Percentiles rank a stretch among this genome's conserved stretches.
These are phyloP conservation scores for Trametes pubescens DNA, from an alignment of 1,284 basidiomycete species.

Conservation along the genomic window DNA sequence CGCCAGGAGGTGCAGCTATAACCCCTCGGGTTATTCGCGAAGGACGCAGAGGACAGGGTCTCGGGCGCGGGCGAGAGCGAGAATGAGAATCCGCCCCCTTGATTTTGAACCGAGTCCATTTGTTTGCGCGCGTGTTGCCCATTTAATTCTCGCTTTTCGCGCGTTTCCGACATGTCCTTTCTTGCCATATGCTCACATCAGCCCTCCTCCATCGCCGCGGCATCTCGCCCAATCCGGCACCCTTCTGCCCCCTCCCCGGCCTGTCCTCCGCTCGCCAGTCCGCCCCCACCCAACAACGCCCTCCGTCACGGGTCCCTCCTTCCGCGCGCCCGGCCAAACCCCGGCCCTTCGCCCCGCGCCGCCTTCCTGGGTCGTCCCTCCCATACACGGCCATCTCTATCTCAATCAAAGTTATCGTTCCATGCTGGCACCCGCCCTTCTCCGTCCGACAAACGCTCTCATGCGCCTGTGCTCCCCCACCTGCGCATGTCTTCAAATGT, in stretches of 20 bases:
- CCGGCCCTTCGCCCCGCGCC: constrained; percentile 33
- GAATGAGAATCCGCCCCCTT: constrained; percentile 6
- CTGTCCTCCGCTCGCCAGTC: too few relatives aligned
- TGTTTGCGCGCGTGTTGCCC: constrained; percentile 36
- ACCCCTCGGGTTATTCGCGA: constrained; percentile 20
- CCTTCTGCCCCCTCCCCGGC: constrained; percentile 4
- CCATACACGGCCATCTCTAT: constrained; percentile 26
- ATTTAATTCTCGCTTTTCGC: constrained; percentile 10
- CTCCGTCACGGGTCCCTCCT: constrained; percentile 29
- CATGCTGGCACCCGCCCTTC: constrained; percentile 23
- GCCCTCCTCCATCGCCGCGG: constrained; percentile 14
- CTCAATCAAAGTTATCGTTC: constrained; percentile 34
- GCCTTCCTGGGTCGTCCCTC: constrained; percentile 17
- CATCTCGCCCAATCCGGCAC: constrained; percentile 23
- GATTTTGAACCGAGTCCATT: constrained; percentile 34
- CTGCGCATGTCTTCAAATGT: not conserved
- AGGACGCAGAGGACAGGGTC: constrained; percentile 9
- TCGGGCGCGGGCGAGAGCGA: constrained; percentile 15
- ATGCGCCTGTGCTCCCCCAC: constrained; percentile 4
- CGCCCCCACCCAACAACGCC: constrained; percentile 8
- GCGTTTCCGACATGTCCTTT: not conserved
- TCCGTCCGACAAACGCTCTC: constrained; percentile 24
- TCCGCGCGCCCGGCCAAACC: constrained; percentile 36
- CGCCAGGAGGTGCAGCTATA: not conserved
- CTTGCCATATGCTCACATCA: not conserved